These are phyloP conservation scores for Diaporthe australafricana DNA, from an alignment of 2,329 filamentous ascomycete genomes.

Conservation along the genomic window DNA sequence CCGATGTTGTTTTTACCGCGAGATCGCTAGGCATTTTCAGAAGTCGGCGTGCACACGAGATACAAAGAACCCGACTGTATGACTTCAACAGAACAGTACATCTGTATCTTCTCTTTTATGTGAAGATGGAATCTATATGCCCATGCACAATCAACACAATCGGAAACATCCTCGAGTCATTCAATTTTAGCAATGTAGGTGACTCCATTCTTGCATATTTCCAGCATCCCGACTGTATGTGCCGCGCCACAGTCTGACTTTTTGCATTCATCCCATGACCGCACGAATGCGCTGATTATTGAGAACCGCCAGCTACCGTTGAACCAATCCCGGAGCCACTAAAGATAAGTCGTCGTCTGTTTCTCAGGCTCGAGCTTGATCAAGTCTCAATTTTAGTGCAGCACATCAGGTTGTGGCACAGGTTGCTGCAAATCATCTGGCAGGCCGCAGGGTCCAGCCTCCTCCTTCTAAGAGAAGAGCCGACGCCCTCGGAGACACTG, in stretches of 20 bases:
- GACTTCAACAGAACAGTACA: no score
- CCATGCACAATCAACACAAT: not conserved
- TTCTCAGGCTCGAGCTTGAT: not conserved
- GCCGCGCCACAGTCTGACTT: not conserved
- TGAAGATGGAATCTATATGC: not conserved
- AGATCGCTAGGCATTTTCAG: no score
- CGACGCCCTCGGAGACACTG: constrained; percentile 32
- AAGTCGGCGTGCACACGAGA: no score
- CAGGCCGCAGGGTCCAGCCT: constrained; percentile 52
- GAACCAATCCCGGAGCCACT: not conserved
- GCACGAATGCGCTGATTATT: no score
- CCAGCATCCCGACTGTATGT: no score
- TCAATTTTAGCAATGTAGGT: no score
- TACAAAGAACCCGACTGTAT: no score
- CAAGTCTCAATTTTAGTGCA: constrained; percentile 49
- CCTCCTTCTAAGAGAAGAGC: constrained; percentile 41
- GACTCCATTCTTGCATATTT: no score
- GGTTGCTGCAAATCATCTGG: constrained; percentile 62
- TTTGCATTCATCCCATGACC: no score
- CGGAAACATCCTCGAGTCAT: no score
- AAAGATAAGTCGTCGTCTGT: no score
- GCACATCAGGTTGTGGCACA: constrained; percentile 65
- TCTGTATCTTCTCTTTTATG: not conserved
- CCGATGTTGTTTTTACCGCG: no score
- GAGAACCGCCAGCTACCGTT: not conserved